Conservation (phyloP, 2,329 filamentous ascomycete species). For the Pseudogymnoascus verrucosus region DNA sequence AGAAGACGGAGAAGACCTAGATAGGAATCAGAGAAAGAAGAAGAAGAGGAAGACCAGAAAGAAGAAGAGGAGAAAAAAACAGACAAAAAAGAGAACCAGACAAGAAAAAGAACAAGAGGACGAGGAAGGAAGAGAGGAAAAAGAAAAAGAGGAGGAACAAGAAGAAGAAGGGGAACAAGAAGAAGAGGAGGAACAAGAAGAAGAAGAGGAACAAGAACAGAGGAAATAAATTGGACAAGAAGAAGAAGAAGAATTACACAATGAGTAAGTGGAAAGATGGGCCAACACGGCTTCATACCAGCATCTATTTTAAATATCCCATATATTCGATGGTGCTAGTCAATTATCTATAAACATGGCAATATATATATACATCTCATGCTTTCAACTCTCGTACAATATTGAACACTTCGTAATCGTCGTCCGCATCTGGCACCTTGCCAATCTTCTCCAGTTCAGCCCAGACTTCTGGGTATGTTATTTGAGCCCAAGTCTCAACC, state of each 20-base stretch:
- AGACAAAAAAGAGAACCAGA: no score
- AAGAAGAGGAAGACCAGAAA: neutral
- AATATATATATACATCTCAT: slow-evolving; percentile 9
- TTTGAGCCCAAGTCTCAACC: slow-evolving; percentile 67
- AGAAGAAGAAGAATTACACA: neutral
- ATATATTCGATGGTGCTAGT: neutral
- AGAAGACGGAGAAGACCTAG: neutral
- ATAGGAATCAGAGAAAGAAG: no score
- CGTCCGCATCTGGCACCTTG: slow-evolving; percentile 18
- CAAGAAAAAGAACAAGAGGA: no score
- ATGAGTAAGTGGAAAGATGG: neutral
- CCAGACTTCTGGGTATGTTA: slow-evolving; percentile 64
- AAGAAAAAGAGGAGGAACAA: no score
- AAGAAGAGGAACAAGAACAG: no score
- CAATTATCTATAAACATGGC: neutral
- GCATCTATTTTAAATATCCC: neutral
- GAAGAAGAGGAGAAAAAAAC: no score
- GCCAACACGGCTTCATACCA: neutral
- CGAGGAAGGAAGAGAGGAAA: no score
- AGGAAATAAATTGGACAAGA: neutral
- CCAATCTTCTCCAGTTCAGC: slow-evolving; percentile 40
- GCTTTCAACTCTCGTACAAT: slow-evolving; percentile 16
- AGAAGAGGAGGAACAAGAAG: no score
- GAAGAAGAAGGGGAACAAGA: no score
- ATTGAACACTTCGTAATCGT: slow-evolving; percentile 23